Evolutionary conservation across 2,329 filamentous ascomycete species (phyloP), one percentile per base, ranked within the genome.

Genomic region (Arthrobotrys conoides): DNA sequence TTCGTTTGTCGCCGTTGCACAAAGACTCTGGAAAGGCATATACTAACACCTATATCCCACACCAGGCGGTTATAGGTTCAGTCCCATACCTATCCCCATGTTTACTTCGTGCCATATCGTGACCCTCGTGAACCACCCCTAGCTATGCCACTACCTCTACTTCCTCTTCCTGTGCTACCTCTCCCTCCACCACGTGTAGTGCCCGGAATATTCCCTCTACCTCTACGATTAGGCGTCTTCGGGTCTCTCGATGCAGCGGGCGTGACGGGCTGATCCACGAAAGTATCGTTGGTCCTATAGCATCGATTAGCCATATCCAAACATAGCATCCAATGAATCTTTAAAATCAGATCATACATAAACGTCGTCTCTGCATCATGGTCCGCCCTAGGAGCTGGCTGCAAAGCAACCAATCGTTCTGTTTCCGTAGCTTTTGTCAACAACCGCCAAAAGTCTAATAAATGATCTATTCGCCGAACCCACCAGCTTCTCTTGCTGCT

Each of bases 301-400:
- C 9, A 14, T 9, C 20, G 27, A 46, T 53, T 68, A 61, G 44
- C 12, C n/a, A 49, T 24, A 66, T 22, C 18, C 16, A 16, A 12
- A 12, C 9, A 49, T 10, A 24, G 22, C 9, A 41, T 36, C n/a
- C 8, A 9, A 41, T 14, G 38, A 22, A 49, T n/a, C 20, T 12
- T 41, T 30, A n/a, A 12, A 24, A n/a, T 24, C 4, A 85, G 18
- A 2, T 10, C 89, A 85, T 86, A 92, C 91, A 97, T 89, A 83
- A 97, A 97, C 0, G 94, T 97, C 65, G 92, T 92, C 82, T 97
- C 94, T 16, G 85, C 86, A 81, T 91, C 89, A 72, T 85, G 84
- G 51, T 85, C 84, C 24, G 83, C 83, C 80, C 83, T 83, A 64
- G 75, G 75, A 18, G 53, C 20, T 20, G 75, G 75, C 33, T 72